Evolutionary conservation across 2,329 filamentous ascomycete genomes (phyloP).

Genomic region (Penicillium polonicum): DNA sequence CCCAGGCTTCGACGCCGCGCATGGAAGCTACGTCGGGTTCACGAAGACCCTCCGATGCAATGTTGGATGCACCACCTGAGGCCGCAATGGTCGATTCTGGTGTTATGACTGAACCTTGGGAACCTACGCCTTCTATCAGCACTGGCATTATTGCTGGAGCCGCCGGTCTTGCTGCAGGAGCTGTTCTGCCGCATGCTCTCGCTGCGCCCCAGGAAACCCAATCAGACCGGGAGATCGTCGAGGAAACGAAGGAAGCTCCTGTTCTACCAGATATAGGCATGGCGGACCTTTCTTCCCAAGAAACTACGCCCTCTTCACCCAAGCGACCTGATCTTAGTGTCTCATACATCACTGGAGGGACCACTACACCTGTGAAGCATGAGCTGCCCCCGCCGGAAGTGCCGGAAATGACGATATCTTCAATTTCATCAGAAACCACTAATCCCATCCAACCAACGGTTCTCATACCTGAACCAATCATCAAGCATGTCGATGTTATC

Average conservation of each 20-base stretch:
- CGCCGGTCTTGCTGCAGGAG: constrained; percentile 24
- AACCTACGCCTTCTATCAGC: constrained; percentile 32
- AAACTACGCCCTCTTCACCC: constrained; percentile 45
- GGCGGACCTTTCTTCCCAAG: constrained; percentile 35
- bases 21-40: constrained; percentile 31
- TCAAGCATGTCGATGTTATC: constrained; percentile 11
- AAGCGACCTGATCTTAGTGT: constrained; percentile 36
- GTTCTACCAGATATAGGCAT: constrained; percentile 29
- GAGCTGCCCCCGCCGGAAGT: constrained; percentile 15
- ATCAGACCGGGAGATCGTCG: constrained; percentile 18
- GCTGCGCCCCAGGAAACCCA: constrained; percentile 16
- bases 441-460: constrained; percentile 18
- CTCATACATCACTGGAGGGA: constrained; percentile 32
- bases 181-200: constrained; percentile 19
- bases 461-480: constrained; percentile 14
- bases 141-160: constrained; percentile 7
- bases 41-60: constrained; percentile 34
- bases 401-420: constrained; percentile 33
- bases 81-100: constrained; percentile 58
- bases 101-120: constrained; percentile 63
- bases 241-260: constrained; percentile 18
- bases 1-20: constrained; percentile 43
- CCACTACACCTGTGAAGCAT: constrained; percentile 31
- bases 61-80: constrained; percentile 23
- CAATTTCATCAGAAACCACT: constrained; percentile 34